Base-by-base conservation (phyloP, 2,329 filamentous ascomycete species). In the Fusarium beomiforme region DNA sequence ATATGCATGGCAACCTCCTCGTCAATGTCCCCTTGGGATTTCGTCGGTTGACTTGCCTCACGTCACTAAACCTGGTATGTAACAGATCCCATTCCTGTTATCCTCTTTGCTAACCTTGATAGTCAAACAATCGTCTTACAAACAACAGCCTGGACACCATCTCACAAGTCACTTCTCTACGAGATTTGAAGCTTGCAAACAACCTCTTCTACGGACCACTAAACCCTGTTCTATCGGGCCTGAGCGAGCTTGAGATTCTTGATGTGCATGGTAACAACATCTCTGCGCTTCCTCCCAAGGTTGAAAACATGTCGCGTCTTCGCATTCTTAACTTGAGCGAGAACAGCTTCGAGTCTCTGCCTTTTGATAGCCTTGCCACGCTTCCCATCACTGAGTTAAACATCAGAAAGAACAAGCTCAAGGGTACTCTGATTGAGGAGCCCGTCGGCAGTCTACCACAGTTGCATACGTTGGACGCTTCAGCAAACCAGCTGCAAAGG, bases 1-100 rank as follows among this genome's bases (percentile, higher is more conserved):
- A 98, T 78, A 79, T 98, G 64, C 96, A 97, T 78, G 93, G 94
- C 23, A 99, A 99, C 77, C 81, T 89, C 46, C 84, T 99, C 21
- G 86, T 87, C 54, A 83, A 88, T 31, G 80, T 98, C 44, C 96
- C 96, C 0, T 79, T 91, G 70, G 95, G 96, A 1, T 78, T 98
- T 62, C 87, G 93, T 70, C 87, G 91, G 55, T 85, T 98, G 39
- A 86, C 90, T 51, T 84, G 91, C 66, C 85, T 99, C 59, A 95
- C 93, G 2, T 91, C 89, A 6, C 84, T 99, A 51, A 98, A 98
- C 74, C 80, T 99, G 76, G 91, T 93, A 84, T 78, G 89, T 81
- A 16, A 3, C 14, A 17, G 8, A 29, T 8, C 51, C 3, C 19
- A 24, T 23, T 4, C 14, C 31, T 54, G 21, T 33, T 19, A 2